These are phyloP conservation scores for Xerocomellus chrysenteron DNA, from an alignment of 768 basidiomycete genomes.

Conservation along the genomic window DNA sequence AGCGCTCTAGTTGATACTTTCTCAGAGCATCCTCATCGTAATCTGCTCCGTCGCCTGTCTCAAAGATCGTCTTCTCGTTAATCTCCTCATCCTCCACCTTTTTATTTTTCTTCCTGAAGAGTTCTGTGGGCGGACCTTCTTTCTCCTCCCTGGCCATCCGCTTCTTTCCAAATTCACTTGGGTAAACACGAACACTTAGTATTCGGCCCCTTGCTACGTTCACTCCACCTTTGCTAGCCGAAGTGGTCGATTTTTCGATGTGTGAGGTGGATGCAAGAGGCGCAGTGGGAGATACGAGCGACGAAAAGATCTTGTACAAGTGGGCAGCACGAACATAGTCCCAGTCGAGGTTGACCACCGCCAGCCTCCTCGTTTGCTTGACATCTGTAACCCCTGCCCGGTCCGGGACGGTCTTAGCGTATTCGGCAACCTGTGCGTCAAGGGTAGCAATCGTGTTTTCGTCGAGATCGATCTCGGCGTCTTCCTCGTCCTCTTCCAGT, in stretches of 20 bases:
- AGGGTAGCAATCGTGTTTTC: conserved; percentile 70
- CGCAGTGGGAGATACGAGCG: conserved; percentile 67
- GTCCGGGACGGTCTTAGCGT: conserved; percentile 47
- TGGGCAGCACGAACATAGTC: conserved; percentile 89
- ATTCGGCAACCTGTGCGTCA: conserved; percentile 71
- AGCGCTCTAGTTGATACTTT: conserved; percentile 88
- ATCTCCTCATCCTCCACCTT: conserved; percentile 50
- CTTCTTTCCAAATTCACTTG: conserved; percentile 90
- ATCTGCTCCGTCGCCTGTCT: conserved; percentile 69
- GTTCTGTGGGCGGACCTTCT: conserved; percentile 84
- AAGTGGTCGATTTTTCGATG: conserved; percentile 9
- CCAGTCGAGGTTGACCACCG: conserved; percentile 97
- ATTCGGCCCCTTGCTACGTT: conserved; percentile 61
- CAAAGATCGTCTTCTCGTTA: conserved; percentile 61
- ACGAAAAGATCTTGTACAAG: conserved; percentile 90
- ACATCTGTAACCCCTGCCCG: conserved; percentile 43
- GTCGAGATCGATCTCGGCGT: conserved; percentile 73
- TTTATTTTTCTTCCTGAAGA: conserved; percentile 63
- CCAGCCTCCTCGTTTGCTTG: conserved; percentile 65
- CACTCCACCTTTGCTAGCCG: conserved; percentile 7
- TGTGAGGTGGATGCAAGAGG: conserved; percentile 36
- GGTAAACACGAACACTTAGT: conserved; percentile 79
- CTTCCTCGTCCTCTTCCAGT: conserved; percentile 35
- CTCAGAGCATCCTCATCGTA: conserved; percentile 87
- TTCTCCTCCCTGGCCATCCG: conserved; percentile 83